Evolutionary conservation across 805 yeast genomes (phyloP).

Genomic region (Saturnispora halmiae): DNA sequence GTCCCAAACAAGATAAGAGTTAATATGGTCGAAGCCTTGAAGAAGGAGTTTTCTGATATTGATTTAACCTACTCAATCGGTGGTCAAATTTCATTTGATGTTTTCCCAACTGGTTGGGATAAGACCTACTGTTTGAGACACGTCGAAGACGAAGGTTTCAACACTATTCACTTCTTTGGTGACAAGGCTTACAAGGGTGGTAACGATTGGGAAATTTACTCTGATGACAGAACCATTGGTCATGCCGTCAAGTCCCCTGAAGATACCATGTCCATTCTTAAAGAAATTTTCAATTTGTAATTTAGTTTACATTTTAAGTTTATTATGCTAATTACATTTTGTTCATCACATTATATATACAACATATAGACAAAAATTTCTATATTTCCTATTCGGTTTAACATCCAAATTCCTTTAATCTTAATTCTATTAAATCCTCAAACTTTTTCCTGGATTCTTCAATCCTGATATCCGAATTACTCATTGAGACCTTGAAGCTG

Average conservation of each 20-base stretch:
- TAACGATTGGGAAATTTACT: constrained; percentile 95
- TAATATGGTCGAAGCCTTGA: constrained; percentile 76
- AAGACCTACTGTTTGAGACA: constrained; percentile 96
- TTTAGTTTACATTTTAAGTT: not conserved
- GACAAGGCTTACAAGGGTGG: constrained; percentile 97
- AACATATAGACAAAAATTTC: not conserved
- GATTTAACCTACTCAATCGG: constrained; percentile 95
- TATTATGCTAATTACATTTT: no score
- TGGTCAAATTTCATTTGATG: constrained; percentile 98
- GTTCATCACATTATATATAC: no score
- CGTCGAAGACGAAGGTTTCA: constrained; percentile 76
- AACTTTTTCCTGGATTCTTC: not conserved
- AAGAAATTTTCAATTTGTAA: constrained; percentile 62
- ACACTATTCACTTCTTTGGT: constrained; percentile 93
- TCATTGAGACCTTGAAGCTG: not conserved
- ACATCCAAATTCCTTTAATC: not conserved
- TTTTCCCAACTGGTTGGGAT: constrained; percentile 99
- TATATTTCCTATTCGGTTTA: no score
- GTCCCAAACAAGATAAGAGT: constrained; percentile 72
- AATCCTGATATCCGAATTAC: constrained; percentile 1
- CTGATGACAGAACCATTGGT: constrained; percentile 88
- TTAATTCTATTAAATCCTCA: not conserved
- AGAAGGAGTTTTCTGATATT: constrained; percentile 70
- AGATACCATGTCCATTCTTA: constrained; percentile 80
- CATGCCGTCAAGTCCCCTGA: constrained; percentile 85